These are phyloP conservation scores for Acorus calamus DNA, from an alignment of 106 monocot genomes.

Conservation along the genomic window DNA sequence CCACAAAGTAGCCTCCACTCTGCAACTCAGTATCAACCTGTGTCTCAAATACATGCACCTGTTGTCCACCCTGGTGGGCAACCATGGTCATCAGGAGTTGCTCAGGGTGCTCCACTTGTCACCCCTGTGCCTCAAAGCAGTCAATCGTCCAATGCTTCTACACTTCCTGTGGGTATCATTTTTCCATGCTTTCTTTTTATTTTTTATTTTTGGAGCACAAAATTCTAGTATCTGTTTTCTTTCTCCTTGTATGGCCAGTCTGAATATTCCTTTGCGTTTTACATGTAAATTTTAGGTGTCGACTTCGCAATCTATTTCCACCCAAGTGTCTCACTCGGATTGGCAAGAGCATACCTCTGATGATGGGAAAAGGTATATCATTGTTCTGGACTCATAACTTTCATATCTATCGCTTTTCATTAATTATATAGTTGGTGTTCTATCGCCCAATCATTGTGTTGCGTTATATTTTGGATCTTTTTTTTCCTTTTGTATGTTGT, in stretches of 20 bases:
- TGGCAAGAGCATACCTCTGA: slow-evolving; percentile 88
- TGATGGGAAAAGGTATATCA: slow-evolving; percentile 84
- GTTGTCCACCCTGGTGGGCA: slow-evolving; percentile 31
- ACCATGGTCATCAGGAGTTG: slow-evolving; percentile 39
- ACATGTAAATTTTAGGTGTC: slow-evolving; percentile 12
- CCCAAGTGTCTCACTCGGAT: slow-evolving; percentile 49
- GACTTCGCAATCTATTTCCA: slow-evolving; percentile 24
- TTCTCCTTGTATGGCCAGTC: background rate
- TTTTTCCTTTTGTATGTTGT: background rate
- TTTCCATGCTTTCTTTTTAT: background rate
- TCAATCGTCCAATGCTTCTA: slow-evolving; percentile 26
- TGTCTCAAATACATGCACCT: slow-evolving; percentile 31
- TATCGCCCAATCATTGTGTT: background rate
- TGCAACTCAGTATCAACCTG: slow-evolving; percentile 42
- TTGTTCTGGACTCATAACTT: background rate
- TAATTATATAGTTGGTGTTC: background rate
- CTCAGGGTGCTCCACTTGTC: slow-evolving; percentile 31
- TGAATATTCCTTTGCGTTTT: background rate
- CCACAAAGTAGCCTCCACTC: slow-evolving; percentile 27
- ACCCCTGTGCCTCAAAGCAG: slow-evolving; percentile 25
- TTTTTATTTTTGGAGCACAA: background rate
- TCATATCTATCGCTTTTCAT: background rate
- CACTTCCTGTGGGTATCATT: slow-evolving; percentile 32
- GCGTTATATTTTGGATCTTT: background rate
- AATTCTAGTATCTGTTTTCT: no score